Conservation (phyloP, 305 asterid genomes). For the Lippia alba region DNA sequence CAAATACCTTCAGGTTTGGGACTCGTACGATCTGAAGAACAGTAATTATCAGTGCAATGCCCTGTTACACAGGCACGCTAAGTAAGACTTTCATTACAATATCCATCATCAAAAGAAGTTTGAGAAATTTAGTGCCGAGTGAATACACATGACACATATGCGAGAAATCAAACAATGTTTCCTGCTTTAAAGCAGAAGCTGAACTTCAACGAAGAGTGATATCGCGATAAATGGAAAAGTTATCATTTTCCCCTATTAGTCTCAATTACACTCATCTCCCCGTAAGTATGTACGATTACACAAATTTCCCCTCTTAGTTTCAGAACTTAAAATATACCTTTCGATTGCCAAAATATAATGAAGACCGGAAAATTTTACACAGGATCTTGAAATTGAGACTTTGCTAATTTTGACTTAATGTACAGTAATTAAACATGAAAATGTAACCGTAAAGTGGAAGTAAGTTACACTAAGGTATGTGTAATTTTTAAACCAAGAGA, state of each 20-base stretch:
- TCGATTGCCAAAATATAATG: background rate
- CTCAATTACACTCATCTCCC: background rate
- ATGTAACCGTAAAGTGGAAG: background rate
- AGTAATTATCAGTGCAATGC: constrained; percentile 89
- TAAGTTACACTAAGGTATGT: background rate
- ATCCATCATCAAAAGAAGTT: background rate
- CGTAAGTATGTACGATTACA: background rate
- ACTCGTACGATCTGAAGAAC: constrained; percentile 89
- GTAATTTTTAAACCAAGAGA: background rate
- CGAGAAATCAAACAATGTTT: background rate
- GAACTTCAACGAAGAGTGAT: background rate
- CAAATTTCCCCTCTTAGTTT: background rate
- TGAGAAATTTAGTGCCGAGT: background rate
- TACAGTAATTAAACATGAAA: no score
- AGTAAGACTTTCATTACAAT: constrained; percentile 12
- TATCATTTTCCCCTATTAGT: no score
- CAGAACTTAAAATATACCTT: background rate
- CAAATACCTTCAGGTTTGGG: constrained; percentile 90
- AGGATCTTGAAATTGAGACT: background rate
- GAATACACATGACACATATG: background rate
- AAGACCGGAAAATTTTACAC: background rate
- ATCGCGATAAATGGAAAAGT: background rate
- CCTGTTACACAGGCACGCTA: constrained; percentile 51
- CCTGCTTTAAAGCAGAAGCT: background rate
- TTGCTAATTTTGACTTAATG: no score